Conservation (phyloP, 1,284 basidiomycete species). For the Stygiomarasmius scandens region DNA sequence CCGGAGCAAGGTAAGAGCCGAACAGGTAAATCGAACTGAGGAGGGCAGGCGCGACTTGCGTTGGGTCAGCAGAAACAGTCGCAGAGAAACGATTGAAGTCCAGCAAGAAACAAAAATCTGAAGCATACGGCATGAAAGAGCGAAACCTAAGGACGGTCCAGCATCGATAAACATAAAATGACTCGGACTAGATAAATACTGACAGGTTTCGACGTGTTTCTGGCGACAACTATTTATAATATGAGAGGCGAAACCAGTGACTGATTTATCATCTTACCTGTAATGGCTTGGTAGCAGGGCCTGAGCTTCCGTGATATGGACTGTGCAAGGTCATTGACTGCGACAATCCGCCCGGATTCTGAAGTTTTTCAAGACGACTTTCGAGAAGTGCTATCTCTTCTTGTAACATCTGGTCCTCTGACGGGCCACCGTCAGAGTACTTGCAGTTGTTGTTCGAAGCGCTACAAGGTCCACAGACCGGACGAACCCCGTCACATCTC, state of each 20-base stretch:
- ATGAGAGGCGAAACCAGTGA: too few species aligned
- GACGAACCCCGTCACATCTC: conserved; percentile 18
- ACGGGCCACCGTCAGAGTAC: conserved; percentile 14
- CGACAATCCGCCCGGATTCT: conserved; percentile 7
- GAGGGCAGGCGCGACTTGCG: conserved; percentile 37
- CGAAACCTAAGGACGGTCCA: conserved; percentile 7
- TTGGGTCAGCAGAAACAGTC: conserved; percentile 12
- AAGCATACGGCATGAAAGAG: conserved; percentile 13
- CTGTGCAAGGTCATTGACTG: conserved; percentile 2
- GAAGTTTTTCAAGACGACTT: conserved; percentile 11
- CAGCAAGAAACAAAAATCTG: conserved; percentile 22
- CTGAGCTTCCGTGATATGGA: conserved; percentile 1
- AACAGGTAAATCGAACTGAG: conserved; percentile 43
- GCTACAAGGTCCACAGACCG: conserved; percentile 14
- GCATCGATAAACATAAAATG: background rate
- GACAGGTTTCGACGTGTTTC: conserved; percentile 10
- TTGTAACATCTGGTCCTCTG: conserved; percentile 10
- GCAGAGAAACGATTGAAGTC: conserved; percentile 20
- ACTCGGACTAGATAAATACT: background rate
- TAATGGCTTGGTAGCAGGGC: background rate
- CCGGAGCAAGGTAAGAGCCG: conserved; percentile 35
- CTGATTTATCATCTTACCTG: background rate
- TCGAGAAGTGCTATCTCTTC: conserved; percentile 17
- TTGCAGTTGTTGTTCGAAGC: conserved; percentile 6
- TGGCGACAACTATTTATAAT: background rate